phyloP scores from a whole-genome alignment of 129 eudicot genomes.

The Arctium minus region DNA sequence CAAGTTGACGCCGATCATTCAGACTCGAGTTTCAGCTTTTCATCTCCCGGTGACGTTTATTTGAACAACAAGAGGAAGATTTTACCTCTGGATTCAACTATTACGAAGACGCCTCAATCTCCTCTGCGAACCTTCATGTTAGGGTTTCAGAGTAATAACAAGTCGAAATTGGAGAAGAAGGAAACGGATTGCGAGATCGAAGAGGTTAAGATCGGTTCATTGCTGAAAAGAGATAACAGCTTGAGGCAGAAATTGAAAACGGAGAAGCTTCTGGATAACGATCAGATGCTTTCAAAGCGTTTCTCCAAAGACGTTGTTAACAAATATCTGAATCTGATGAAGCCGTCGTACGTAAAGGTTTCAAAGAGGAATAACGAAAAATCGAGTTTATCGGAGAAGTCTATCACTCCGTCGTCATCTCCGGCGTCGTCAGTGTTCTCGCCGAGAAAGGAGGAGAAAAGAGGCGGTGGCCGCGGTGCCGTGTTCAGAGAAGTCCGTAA shows the following conservation, averaged over 20 bases:
- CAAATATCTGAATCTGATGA: constrained; percentile 58
- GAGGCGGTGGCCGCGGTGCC: constrained; percentile 30
- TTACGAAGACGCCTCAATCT: constrained; percentile 41
- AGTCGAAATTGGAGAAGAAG: constrained; percentile 24
- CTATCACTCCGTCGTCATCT: constrained; percentile 50
- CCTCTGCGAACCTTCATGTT: constrained; percentile 47
- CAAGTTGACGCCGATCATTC: background rate
- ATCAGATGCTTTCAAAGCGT: constrained; percentile 26
- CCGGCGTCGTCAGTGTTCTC: constrained; percentile 48
- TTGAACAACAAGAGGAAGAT: constrained; percentile 1
- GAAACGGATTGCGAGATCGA: constrained; percentile 23
- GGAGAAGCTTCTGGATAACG: constrained; percentile 21
- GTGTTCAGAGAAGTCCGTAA: constrained; percentile 39
- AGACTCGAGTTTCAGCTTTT: constrained; percentile 19
- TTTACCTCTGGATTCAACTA: constrained; percentile 11
- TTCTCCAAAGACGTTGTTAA: constrained; percentile 38
- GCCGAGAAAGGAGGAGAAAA: constrained; percentile 55
- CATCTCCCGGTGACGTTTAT: constrained; percentile 31
- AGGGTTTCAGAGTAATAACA: constrained; percentile 38
- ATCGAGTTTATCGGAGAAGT: constrained; percentile 30
- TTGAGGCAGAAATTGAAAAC: constrained; percentile 42
- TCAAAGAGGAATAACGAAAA: constrained; percentile 40
- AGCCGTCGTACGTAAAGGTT: constrained; percentile 44
- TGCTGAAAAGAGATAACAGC: constrained; percentile 51
- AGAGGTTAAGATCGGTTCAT: constrained; percentile 29